phyloP scores from a whole-genome alignment of 2,329 filamentous ascomycete genomes.

The Aurifilum marmelostoma region DNA sequence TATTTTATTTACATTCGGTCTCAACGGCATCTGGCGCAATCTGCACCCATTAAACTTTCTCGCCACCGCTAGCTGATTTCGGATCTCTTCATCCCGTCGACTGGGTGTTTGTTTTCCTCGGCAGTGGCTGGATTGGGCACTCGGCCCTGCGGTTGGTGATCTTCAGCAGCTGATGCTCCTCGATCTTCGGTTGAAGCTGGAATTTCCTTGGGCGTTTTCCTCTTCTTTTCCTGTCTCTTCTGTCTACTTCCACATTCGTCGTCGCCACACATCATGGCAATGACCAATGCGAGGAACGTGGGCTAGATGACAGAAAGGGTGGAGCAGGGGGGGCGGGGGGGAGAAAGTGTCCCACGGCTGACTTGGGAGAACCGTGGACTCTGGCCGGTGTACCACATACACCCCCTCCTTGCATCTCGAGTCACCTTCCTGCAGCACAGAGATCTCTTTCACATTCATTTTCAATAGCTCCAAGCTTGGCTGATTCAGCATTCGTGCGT shows the following conservation, averaged over 20 bases:
- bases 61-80: neutral
- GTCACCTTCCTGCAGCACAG: neutral
- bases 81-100: neutral
- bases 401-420: neutral
- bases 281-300: too few relatives aligned
- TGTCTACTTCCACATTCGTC: neutral
- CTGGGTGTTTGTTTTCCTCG: neutral
- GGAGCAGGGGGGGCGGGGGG: neutral
- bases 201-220: neutral
- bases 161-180: neutral
- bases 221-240: neutral
- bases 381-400: neutral
- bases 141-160: neutral
- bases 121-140: neutral
- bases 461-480: neutral
- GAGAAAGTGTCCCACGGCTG: neutral
- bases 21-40: neutral
- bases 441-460: neutral
- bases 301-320: neutral
- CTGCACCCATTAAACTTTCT: neutral
- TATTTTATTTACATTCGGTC: neutral
- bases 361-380: neutral
- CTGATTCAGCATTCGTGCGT: neutral
- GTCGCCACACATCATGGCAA: neutral
- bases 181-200: neutral